phyloP scores from a whole-genome alignment of 2,329 filamentous ascomycete species.

The Pseudogymnoascus sp. region DNA sequence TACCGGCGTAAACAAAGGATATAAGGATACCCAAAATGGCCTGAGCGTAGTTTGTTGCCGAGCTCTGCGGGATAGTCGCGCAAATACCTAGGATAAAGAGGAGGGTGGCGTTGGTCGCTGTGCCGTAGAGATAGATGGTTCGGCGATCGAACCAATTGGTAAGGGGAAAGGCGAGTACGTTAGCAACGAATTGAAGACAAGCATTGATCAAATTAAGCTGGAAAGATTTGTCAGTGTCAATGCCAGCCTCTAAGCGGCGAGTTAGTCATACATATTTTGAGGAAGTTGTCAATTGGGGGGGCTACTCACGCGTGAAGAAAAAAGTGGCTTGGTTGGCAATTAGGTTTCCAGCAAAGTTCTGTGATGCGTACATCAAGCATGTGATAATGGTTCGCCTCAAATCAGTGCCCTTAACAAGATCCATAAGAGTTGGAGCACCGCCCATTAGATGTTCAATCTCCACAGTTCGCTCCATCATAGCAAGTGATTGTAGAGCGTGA shows the following conservation, averaged over 20 bases:
- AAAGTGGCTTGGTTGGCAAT: slow-evolving; percentile 56
- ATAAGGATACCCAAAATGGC: slow-evolving; percentile 43
- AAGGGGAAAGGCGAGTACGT: slow-evolving; percentile 29
- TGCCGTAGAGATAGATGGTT: slow-evolving; percentile 34
- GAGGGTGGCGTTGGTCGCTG: slow-evolving; percentile 28
- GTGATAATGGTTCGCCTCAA: slow-evolving; percentile 45
- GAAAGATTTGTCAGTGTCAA: not conserved
- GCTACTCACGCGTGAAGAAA: slow-evolving; percentile 40
- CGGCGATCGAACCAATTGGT: slow-evolving; percentile 33
- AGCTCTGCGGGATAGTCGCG: slow-evolving; percentile 29
- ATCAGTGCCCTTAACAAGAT: slow-evolving; percentile 48
- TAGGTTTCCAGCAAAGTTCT: slow-evolving; percentile 53
- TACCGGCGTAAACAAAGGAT: slow-evolving; percentile 44
- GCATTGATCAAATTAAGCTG: not conserved
- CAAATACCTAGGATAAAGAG: slow-evolving; percentile 31
- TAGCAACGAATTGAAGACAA: slow-evolving; percentile 27
- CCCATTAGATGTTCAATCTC: slow-evolving; percentile 39
- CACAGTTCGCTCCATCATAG: slow-evolving; percentile 51
- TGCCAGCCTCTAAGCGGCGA: slow-evolving; percentile 21
- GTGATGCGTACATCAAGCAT: slow-evolving; percentile 48
- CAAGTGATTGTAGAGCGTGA: slow-evolving; percentile 38
- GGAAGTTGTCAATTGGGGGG: not conserved
- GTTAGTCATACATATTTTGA: slow-evolving; percentile 23
- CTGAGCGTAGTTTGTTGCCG: slow-evolving; percentile 29
- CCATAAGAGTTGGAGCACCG: slow-evolving; percentile 37